Evolutionary conservation across 305 asterid genomes (phyloP).

Genomic region (Plantago coronopus): DNA sequence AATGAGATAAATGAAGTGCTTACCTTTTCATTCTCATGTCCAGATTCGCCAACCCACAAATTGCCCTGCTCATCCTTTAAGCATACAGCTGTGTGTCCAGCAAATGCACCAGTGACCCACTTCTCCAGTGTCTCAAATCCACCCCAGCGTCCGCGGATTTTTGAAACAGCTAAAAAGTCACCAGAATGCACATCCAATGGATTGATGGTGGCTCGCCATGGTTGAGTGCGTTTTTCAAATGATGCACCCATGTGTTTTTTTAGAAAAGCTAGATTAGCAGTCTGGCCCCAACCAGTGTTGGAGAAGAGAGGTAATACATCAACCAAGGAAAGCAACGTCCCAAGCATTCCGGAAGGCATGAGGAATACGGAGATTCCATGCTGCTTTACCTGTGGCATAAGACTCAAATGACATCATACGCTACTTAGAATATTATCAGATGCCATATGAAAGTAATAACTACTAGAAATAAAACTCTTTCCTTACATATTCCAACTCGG

Average conservation of each 20-base stretch:
- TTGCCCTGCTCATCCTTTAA: conserved; percentile 81
- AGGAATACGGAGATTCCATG: conserved; percentile 95
- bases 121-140: conserved; percentile 99
- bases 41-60: conserved; percentile 98
- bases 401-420: conserved; percentile 23
- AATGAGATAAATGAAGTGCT: conserved; percentile 1
- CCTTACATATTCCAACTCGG: conserved; percentile 81
- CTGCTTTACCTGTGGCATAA: conserved; percentile 74
- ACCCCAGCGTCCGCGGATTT: conserved; percentile 99
- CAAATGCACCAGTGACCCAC: conserved; percentile 99
- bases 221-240: conserved; percentile 69
- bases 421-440: conserved; percentile 7
- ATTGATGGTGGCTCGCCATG: conserved; percentile 57
- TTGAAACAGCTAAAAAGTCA: conserved; percentile 88
- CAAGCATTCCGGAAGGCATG: conserved; percentile 99
- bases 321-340: conserved; percentile 88
- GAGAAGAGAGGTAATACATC: conserved; percentile 95
- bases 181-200: conserved; percentile 87
- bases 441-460: background rate
- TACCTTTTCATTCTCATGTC: conserved; percentile 98
- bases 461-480: conserved; percentile 15
- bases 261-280: conserved; percentile 83
- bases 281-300: conserved; percentile 95
- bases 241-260: conserved; percentile 94
- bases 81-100: conserved; percentile 98